Percentiles rank a stretch among this genome's conserved stretches.
Conservation (phyloP, 2,329 filamentous ascomycete species). For the Pestalotiopsis sp. region DNA sequence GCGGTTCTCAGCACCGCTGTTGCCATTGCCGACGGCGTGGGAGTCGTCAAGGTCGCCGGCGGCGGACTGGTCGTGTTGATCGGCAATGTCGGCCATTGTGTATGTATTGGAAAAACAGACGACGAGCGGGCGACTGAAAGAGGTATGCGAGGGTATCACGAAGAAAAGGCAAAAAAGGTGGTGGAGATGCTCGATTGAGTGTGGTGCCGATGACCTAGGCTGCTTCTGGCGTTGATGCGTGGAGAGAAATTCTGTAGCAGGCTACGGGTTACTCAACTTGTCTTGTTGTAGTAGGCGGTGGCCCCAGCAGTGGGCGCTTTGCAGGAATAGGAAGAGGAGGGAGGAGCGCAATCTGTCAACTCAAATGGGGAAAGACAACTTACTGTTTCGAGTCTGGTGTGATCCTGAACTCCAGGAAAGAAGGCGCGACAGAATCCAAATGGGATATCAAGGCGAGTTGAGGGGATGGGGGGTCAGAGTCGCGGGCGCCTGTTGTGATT, state of each 20-base stretch:
- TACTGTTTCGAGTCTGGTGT: slow-evolving; percentile 53
- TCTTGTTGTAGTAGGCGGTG: slow-evolving; percentile 35
- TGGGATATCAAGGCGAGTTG: slow-evolving; percentile 21
- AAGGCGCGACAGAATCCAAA: slow-evolving; percentile 41
- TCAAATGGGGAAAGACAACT: slow-evolving; percentile 44
- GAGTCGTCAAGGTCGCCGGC: slow-evolving; percentile 74
- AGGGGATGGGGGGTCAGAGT: neutral
- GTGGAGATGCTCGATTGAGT: slow-evolving; percentile 68
- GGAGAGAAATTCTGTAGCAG: slow-evolving; percentile 49
- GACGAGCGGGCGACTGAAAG: neutral
- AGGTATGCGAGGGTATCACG: slow-evolving; percentile 43
- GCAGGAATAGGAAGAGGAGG: slow-evolving; percentile 48
- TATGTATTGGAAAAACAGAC: slow-evolving; percentile 23
- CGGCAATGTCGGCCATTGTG: slow-evolving; percentile 78
- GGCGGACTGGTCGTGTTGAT: slow-evolving; percentile 76
- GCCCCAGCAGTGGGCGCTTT: slow-evolving; percentile 11
- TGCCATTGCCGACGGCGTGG: slow-evolving; percentile 75
- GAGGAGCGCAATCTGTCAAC: slow-evolving; percentile 1
- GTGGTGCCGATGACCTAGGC: slow-evolving; percentile 68
- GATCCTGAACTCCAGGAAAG: slow-evolving; percentile 45
- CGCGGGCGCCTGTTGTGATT: slow-evolving; percentile 21
- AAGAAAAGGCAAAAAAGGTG: slow-evolving; percentile 55
- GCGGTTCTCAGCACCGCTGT: slow-evolving; percentile 68
- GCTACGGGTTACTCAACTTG: slow-evolving; percentile 34
- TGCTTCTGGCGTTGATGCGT: slow-evolving; percentile 61